These are phyloP conservation scores for Atkinsonella hypoxylon DNA, from an alignment of 2,329 filamentous ascomycete genomes.

Conservation along the genomic window DNA sequence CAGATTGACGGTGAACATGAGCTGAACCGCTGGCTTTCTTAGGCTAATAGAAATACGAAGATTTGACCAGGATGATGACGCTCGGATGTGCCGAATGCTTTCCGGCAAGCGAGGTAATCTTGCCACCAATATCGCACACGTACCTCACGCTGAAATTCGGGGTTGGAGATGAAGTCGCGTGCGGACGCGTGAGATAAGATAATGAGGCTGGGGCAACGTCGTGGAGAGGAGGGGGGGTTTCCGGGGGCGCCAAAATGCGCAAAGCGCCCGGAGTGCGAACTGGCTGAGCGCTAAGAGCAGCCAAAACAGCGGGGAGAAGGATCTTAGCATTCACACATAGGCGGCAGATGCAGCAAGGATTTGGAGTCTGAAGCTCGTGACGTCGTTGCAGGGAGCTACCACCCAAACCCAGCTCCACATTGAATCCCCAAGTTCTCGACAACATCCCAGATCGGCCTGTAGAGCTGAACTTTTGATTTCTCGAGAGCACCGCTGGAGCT, in stretches of 20 bases:
- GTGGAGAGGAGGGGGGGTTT: too few relatives aligned
- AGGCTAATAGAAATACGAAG: not conserved
- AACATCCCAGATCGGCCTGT: too few relatives aligned
- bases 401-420: not conserved
- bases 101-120: not conserved
- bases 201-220: not conserved
- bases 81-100: not conserved
- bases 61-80: not conserved
- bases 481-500: not conserved
- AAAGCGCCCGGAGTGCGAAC: too few relatives aligned
- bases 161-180: not conserved
- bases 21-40: not conserved
- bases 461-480: not conserved
- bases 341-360: not conserved
- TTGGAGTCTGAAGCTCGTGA: slow-evolving; percentile 13
- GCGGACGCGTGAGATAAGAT: slow-evolving; percentile 3
- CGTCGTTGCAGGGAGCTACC: slow-evolving; percentile 7
- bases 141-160: not conserved
- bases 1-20: not conserved
- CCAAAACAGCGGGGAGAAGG: too few relatives aligned
- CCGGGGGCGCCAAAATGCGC: too few relatives aligned
- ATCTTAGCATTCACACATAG: too few relatives aligned
- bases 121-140: not conserved
- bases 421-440: not conserved
- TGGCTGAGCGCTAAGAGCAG: too few relatives aligned